Conservation (phyloP, 352 stramenopile genomes). For the Saprolegnia diclina region DNA sequence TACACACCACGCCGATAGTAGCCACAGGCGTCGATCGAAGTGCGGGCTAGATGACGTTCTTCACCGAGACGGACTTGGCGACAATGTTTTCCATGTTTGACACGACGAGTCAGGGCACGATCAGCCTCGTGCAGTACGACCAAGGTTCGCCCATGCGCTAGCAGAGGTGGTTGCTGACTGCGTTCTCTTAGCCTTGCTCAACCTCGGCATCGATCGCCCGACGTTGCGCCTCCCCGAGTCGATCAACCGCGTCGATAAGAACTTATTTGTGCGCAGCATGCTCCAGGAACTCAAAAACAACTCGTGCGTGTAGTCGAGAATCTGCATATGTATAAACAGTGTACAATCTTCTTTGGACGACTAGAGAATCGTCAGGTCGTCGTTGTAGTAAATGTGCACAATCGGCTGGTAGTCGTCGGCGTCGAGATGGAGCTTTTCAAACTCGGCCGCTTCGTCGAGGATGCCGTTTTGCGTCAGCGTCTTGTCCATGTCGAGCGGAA, state of each 20-base stretch:
- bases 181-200: conserved; percentile 40
- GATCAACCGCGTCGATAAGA: conserved; percentile 47
- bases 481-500: conserved; percentile 80
- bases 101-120: conserved; percentile 55
- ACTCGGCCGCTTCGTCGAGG: conserved; percentile 65
- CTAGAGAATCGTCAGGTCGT: conserved; percentile 85
- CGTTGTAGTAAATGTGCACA: conserved; percentile 91
- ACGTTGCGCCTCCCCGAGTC: conserved; percentile 60
- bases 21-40: not conserved
- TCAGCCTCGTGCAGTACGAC: conserved; percentile 60
- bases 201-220: conserved; percentile 57
- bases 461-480: conserved; percentile 88
- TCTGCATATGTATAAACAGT: not conserved
- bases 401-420: conserved; percentile 84
- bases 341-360: not conserved
- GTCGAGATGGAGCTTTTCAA: conserved; percentile 83
- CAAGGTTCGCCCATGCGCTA: conserved; percentile 36
- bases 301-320: conserved; percentile 6
- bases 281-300: conserved; percentile 30
- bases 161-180: not conserved
- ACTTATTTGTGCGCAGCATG: conserved; percentile 64
- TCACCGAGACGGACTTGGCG: conserved; percentile 61
- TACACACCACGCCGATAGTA: conserved; percentile 25
- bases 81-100: conserved; percentile 75
- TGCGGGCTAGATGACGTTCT: conserved; percentile 47